These are phyloP conservation scores for Kandelia obovata DNA, from an alignment of 345 rosid species.

Conservation along the genomic window DNA sequence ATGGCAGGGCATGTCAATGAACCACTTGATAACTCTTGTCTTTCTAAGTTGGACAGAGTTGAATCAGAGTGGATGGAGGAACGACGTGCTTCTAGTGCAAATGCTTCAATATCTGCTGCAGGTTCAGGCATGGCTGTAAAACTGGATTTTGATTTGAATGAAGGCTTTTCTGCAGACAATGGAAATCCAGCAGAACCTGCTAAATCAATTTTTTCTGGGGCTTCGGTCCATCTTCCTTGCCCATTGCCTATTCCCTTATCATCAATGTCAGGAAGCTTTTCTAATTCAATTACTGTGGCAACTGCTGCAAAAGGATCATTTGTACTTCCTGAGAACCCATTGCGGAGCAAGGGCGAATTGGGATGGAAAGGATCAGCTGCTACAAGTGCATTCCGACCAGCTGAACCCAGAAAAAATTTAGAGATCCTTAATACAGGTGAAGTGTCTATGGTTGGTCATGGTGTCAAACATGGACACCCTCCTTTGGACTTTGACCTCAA, in stretches of 20 bases:
- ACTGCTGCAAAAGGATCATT: slow-evolving; percentile 89
- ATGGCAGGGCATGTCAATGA: not conserved
- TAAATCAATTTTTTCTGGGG: slow-evolving; percentile 32
- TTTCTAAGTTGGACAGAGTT: slow-evolving; percentile 42
- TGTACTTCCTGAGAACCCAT: slow-evolving; percentile 66
- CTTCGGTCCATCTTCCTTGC: slow-evolving; percentile 41
- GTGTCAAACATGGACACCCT: slow-evolving; percentile 45
- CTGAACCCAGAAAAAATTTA: slow-evolving; percentile 67
- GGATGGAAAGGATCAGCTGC: slow-evolving; percentile 99
- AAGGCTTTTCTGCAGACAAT: slow-evolving; percentile 66
- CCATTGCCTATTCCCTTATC: slow-evolving; percentile 42
- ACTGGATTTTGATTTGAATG: slow-evolving; percentile 81
- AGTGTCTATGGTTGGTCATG: slow-evolving; percentile 30
- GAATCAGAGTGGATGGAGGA: slow-evolving; percentile 35
- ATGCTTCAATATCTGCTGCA: slow-evolving; percentile 25
- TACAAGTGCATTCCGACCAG: slow-evolving; percentile 95
- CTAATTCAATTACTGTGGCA: slow-evolving; percentile 70
- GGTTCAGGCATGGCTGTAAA: slow-evolving; percentile 45
- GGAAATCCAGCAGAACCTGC: slow-evolving; percentile 38
- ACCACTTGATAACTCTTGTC: not conserved
- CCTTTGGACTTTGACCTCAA: slow-evolving; percentile 75
- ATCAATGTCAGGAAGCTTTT: slow-evolving; percentile 44
- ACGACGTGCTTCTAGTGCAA: slow-evolving; percentile 23
- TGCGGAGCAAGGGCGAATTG: slow-evolving; percentile 59
- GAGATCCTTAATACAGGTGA: slow-evolving; percentile 39